Evolutionary conservation across 116 monocot genomes (phyloP).

Genomic region (Dioscorea cayenensis): DNA sequence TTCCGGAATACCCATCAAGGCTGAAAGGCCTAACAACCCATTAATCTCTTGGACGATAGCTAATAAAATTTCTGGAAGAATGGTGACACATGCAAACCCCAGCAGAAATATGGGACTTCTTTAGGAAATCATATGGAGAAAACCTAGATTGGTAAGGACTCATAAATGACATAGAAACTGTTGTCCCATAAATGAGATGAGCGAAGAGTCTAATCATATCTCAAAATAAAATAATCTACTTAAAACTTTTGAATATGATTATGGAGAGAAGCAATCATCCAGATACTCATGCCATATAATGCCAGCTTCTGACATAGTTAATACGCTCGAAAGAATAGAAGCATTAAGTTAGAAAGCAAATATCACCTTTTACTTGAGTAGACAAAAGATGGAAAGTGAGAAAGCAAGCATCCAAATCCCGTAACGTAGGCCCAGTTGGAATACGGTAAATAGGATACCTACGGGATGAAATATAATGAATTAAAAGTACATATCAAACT

Average conservation of each 20-base stretch:
- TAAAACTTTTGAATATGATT: neutral
- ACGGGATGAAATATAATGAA: conserved; percentile 11
- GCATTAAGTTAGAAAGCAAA: neutral
- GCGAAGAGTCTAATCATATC: neutral
- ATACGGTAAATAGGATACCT: conserved; percentile 99
- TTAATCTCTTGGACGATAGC: too few species aligned
- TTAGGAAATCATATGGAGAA: too few species aligned
- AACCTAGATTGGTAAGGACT: neutral
- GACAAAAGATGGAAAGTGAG: conserved; percentile 84
- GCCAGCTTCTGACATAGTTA: too few species aligned
- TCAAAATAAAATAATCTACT: neutral
- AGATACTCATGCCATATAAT: neutral
- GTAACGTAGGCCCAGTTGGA: conserved; percentile 76
- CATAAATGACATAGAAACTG: neutral
- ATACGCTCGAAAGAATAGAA: neutral
- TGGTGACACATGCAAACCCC: too few species aligned
- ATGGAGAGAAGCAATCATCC: neutral
- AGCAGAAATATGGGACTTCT: too few species aligned
- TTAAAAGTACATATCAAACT: neutral
- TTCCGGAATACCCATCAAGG: too few species aligned
- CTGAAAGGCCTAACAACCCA: too few species aligned
- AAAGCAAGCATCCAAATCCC: conserved; percentile 92
- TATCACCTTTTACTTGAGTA: conserved; percentile 37
- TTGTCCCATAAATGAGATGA: neutral
- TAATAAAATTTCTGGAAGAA: too few species aligned